phyloP scores from a whole-genome alignment of 2,329 filamentous ascomycete genomes.

The Epichloe glyceriae region DNA sequence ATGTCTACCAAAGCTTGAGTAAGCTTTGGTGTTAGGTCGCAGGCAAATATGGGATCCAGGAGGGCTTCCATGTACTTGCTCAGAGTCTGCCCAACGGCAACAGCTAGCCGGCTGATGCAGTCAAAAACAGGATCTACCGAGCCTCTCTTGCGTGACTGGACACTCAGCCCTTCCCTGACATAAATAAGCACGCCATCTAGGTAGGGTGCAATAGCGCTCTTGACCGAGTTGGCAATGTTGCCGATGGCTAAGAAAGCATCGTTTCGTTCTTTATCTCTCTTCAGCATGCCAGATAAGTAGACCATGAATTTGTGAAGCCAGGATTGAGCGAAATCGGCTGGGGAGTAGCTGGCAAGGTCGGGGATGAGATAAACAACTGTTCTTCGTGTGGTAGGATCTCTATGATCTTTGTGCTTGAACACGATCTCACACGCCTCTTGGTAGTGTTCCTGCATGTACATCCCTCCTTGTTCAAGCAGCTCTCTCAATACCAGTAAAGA shows the following conservation, averaged over 20 bases:
- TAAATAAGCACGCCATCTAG: conserved; percentile 89
- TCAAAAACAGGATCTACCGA: conserved; percentile 78
- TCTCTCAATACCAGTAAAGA: conserved; percentile 88
- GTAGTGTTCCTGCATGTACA: conserved; percentile 98
- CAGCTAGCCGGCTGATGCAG: conserved; percentile 91
- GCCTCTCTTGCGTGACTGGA: conserved; percentile 56
- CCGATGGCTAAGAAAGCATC: conserved; percentile 93
- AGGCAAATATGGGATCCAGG: conserved; percentile 92
- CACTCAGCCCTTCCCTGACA: conserved; percentile 77
- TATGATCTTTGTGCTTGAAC: conserved; percentile 82
- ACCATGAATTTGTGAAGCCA: conserved; percentile 97
- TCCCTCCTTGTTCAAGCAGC: conserved; percentile 83
- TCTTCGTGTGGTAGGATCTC: conserved; percentile 73
- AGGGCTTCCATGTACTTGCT: conserved; percentile 98
- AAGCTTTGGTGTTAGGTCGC: conserved; percentile 82
- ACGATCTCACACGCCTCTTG: conserved; percentile 87
- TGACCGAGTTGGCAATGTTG: conserved; percentile 90
- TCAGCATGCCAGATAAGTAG: conserved; percentile 83
- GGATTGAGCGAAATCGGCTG: conserved; percentile 72
- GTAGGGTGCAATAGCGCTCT: conserved; percentile 88
- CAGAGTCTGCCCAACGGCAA: conserved; percentile 88
- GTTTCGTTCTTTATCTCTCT: conserved; percentile 88
- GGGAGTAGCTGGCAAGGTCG: conserved; percentile 82
- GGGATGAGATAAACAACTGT: conserved; percentile 88
- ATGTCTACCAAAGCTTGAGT: conserved; percentile 95